Conservation (phyloP, 306 rosid species). For the Quercus ilex region DNA sequence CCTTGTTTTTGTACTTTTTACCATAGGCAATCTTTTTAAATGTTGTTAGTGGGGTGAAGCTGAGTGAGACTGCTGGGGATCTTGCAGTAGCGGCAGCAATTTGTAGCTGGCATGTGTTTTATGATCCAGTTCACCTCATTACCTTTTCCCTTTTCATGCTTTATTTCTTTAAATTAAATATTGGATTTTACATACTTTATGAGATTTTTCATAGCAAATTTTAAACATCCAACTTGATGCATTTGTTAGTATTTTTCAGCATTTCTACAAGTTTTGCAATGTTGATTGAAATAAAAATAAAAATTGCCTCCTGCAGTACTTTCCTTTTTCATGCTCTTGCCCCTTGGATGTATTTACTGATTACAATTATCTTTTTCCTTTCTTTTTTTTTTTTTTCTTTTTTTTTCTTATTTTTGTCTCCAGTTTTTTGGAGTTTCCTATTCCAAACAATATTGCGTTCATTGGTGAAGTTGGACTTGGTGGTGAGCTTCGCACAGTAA, state of each 20-base stretch:
- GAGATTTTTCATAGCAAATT: not conserved
- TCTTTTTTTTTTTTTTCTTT: no score
- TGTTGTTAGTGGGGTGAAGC: constrained; percentile 66
- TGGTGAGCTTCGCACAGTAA: constrained; percentile 92
- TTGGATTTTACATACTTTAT: not conserved
- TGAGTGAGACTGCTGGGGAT: constrained; percentile 92
- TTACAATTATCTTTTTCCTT: not conserved
- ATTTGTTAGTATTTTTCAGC: not conserved
- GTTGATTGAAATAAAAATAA: not conserved
- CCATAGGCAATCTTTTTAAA: constrained; percentile 66
- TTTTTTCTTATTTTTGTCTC: not conserved
- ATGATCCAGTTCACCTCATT: constrained; percentile 18
- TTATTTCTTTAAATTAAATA: not conserved
- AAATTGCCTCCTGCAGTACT: not conserved
- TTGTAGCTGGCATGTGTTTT: constrained; percentile 81
- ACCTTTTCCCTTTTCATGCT: not conserved
- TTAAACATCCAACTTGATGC: no score
- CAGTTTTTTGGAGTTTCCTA: constrained; percentile 89
- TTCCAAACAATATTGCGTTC: constrained; percentile 76
- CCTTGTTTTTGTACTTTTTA: not conserved
- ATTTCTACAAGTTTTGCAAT: not conserved
- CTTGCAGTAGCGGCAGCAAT: constrained; percentile 94
- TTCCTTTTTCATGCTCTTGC: not conserved
- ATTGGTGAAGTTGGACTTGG: constrained; percentile 91
- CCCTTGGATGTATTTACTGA: constrained; percentile 1